Percentiles rank a stretch among this genome's conserved stretches.
These are phyloP conservation scores for Eucalyptus lansdowneana DNA, from an alignment of 345 rosid genomes.

Conservation along the genomic window DNA sequence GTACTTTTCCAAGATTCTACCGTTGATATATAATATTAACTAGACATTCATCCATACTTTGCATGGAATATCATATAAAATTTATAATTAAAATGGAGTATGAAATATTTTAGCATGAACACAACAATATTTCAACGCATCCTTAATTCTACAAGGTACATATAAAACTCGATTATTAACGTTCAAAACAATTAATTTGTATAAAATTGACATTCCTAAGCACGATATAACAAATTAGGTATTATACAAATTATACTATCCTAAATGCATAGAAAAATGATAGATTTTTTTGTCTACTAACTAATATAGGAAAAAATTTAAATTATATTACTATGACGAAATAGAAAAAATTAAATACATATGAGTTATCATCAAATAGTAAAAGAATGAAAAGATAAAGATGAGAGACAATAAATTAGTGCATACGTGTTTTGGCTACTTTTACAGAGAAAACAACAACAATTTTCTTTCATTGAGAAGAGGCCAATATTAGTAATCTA, in stretches of 20 bases:
- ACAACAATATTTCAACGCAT: background rate
- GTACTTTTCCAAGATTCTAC: too few relatives aligned
- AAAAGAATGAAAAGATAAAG: background rate
- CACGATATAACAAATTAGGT: background rate
- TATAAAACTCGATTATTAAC: background rate
- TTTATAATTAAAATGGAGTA: too few relatives aligned
- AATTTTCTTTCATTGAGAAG: background rate
- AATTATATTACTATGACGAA: background rate
- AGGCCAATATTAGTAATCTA: background rate
- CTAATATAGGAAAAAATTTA: background rate
- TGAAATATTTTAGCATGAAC: background rate
- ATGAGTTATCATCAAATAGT: background rate
- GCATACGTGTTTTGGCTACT: background rate
- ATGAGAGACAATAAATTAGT: background rate
- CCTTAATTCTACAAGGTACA: background rate
- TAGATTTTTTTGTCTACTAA: background rate
- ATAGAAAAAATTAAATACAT: too few relatives aligned
- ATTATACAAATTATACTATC: background rate
- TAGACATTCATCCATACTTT: too few relatives aligned
- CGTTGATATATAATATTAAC: too few relatives aligned
- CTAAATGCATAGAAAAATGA: background rate
- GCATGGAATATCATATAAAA: too few relatives aligned
- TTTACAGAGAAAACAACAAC: background rate
- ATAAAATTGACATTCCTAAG: too few relatives aligned
- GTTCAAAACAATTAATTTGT: background rate